Evolutionary conservation across 169 alveolate genomes (phyloP), one percentile per base, ranked within the genome.

Genomic region (Amoebophrya sp.): DNA sequence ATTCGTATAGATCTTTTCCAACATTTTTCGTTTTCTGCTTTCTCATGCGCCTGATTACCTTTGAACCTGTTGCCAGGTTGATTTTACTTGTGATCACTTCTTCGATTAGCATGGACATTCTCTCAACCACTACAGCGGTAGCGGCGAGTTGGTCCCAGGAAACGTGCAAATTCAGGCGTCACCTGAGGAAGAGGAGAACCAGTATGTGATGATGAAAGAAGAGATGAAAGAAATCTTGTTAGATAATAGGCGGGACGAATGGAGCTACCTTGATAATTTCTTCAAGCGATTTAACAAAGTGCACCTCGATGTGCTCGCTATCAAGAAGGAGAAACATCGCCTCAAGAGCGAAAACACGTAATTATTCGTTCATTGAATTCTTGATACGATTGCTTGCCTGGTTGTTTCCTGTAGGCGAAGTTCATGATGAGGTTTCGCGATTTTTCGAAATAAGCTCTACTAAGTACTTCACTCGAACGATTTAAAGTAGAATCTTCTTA

Each of bases 241-340:
- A n/a, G n/a, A 36, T 36, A 65, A 65, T 36, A 36, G 39, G 83
- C 83, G 26, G 83, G 96, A 95, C 78, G 97, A 95, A 93, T 94
- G 95, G 93, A 95, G 94, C 47, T 95, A 95, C 91, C 93, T 96
- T 47, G 97, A 96, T 89, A 94, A 93, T 92, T 96, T 96, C 95
- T 95, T 96, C 95, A 96, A 96, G 94, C 94, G 98, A 93, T 97
- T 93, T 93, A 97, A 96, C 94, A 97, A 96, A 90, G 98, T 97
- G 34, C 94, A 95, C 90, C 94, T 97, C 23, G 98, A 97, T 93
- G 96, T 95, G 89, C 91, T 97, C 33, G 98, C 98, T 38, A 96
- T 96, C 89, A 97, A 96, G 91, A 96, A 95, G 92, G 96, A 96
- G 94, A 96, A 96, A 65, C 83, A 65, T 29, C 18, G 83, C 38